Conservation (phyloP, 2,329 filamentous ascomycete genomes). For the Neopestalotiopsis rosae region DNA sequence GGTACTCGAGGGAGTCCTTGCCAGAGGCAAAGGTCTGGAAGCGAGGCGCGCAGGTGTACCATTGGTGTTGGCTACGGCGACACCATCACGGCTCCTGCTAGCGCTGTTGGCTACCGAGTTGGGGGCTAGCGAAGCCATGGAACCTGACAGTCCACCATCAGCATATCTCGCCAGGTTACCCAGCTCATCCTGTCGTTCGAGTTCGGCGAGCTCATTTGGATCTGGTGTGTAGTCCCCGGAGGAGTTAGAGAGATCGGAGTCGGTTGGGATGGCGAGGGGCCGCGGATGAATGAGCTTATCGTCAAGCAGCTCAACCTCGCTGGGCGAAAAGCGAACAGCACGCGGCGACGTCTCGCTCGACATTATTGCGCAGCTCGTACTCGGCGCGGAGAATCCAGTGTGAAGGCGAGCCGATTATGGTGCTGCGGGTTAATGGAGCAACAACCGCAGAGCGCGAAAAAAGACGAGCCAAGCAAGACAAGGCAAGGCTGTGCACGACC, state of each 20-base stretch:
- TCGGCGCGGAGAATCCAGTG: neutral
- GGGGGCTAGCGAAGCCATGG: constrained; percentile 48
- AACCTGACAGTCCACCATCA: constrained; percentile 46
- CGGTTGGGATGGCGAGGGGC: constrained; percentile 42
- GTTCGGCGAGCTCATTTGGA: constrained; percentile 50
- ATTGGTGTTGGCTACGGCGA: constrained; percentile 31
- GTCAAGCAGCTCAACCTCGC: constrained; percentile 50
- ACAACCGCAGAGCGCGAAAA: neutral
- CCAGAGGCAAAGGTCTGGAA: constrained; percentile 67
- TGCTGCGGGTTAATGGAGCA: neutral
- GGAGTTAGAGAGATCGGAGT: constrained; percentile 55
- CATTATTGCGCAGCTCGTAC: constrained; percentile 3
- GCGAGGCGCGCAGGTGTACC: constrained; percentile 47
- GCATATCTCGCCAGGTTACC: constrained; percentile 50
- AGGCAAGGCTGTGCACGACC: neutral
- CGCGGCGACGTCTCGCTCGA: constrained; percentile 56
- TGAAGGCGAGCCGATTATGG: neutral
- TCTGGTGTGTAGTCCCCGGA: constrained; percentile 53
- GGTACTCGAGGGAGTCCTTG: constrained; percentile 78
- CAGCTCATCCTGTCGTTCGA: constrained; percentile 56
- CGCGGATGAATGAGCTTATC: constrained; percentile 49
- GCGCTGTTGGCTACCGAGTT: constrained; percentile 48
- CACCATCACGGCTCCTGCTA: constrained; percentile 43
- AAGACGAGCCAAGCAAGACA: neutral
- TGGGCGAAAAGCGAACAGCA: constrained; percentile 60